phyloP scores from a whole-genome alignment of 169 alveolate species.

The Cystoisospora suis region DNA sequence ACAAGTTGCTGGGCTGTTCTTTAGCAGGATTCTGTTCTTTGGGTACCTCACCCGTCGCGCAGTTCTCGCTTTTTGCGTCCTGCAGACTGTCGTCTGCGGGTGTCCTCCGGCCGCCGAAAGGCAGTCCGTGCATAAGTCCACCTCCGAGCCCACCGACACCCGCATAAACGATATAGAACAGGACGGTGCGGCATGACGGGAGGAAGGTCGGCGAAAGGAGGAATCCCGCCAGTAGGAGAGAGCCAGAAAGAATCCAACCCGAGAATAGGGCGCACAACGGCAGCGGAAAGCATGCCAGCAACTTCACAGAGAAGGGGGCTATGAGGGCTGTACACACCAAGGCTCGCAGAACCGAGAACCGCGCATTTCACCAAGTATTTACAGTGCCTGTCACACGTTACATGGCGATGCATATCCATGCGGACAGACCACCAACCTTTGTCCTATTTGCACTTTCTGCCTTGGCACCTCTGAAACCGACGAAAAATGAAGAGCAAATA shows the following conservation, averaged over 20 bases:
- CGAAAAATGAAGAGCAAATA: too few species aligned
- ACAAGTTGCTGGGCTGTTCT: too few species aligned
- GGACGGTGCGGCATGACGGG: background rate
- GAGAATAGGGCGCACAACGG: constrained; percentile 3
- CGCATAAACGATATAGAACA: constrained; percentile 10
- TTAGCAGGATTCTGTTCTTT: too few species aligned
- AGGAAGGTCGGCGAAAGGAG: background rate
- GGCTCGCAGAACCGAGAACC: too few species aligned
- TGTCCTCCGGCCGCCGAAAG: background rate
- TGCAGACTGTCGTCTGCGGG: background rate
- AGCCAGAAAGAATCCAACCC: background rate
- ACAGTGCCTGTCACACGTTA: too few species aligned
- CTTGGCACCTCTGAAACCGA: too few species aligned
- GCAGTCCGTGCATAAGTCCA: background rate
- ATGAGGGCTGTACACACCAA: constrained; percentile 8
- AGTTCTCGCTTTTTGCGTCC: background rate
- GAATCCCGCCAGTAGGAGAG: constrained; percentile 6
- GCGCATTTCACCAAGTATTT: too few species aligned
- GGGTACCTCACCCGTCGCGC: constrained; percentile 24
- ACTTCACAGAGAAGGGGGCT: background rate
- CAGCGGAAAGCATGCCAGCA: background rate
- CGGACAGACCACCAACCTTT: too few species aligned
- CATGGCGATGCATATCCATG: too few species aligned
- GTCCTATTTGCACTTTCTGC: too few species aligned
- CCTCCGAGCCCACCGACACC: constrained; percentile 18